Base-by-base conservation (phyloP, 1,139 yeast species). In the Hyphopichia burtonii region DNA sequence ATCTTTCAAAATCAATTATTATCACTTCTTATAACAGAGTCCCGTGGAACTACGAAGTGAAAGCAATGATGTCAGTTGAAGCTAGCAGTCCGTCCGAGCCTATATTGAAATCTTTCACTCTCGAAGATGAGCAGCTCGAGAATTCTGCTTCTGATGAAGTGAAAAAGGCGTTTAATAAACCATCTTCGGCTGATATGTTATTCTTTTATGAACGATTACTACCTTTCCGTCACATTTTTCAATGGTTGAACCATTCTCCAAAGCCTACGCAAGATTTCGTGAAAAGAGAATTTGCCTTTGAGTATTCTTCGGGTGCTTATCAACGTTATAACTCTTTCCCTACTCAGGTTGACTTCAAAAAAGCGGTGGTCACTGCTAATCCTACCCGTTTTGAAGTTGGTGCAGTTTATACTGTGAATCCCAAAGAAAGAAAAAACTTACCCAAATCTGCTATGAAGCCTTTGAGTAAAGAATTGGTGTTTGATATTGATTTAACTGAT, bases 401-500 rank as follows among this genome's bases (percentile, higher is more conserved):
- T 25, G 96, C 99, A 0, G 84, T 90, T 3, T 93, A 91, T 56
- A 76, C 89, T 3, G 83, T 86, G 16, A 88, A 88, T 50, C 99
- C 99, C 10, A 81, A 80, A 41, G 90, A 90, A 48, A 75, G 96
- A 39, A 91, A 88, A 55, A 72, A 81, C 11, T 70, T 89, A n/a
- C 82, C 95, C 18, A 88, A 88, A 53, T 76, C 77, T 37, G 86
- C 90, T 19, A 79, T 90, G 80, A 83, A 82, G 54, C 94, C 99
- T 0, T 56, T 86, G 28, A 74, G 82, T 50, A 93, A 93, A 59
- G 99, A 93, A 60, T 72, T 93, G 48, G 96, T 91, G 8, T 86
- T 93, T 52, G 99, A 93, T 81, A 93, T 93, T 52, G 99, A 93
- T 82, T 80, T 93, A 71, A 94, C 97, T 14, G 99, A 94, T 70